Conservation (phyloP, 2,329 filamentous ascomycete genomes). For the Phialemoniopsis sp. region DNA sequence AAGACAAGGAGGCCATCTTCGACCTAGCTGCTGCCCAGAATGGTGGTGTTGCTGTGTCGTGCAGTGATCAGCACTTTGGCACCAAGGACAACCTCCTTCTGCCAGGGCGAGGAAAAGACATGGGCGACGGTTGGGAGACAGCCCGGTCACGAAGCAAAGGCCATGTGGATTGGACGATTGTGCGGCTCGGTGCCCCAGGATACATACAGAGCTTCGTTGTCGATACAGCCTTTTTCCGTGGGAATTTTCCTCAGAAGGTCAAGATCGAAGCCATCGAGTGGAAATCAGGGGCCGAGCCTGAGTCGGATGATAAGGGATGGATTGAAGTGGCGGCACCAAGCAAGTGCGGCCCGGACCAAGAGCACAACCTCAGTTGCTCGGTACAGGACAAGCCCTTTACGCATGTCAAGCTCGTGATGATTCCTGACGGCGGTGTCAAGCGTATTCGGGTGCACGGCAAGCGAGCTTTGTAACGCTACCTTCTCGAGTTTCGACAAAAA, state of each 20-base stretch:
- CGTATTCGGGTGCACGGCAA: conserved; percentile 73
- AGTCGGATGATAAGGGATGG: conserved; percentile 58
- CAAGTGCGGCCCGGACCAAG: conserved; percentile 68
- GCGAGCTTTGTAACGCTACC: conserved; percentile 33
- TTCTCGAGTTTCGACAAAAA: too few species aligned
- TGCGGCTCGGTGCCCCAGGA: conserved; percentile 65
- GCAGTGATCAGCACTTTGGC: conserved; percentile 82
- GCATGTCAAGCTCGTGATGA: conserved; percentile 86
- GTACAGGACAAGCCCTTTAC: conserved; percentile 61
- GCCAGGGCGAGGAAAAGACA: conserved; percentile 57
- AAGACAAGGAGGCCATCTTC: conserved; percentile 59
- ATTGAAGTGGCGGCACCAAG: conserved; percentile 60
- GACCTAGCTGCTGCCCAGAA: conserved; percentile 77
- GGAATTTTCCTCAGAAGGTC: conserved; percentile 78
- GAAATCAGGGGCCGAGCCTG: conserved; percentile 45
- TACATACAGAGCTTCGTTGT: conserved; percentile 64
- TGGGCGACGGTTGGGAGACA: conserved; percentile 89
- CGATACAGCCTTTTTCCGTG: conserved; percentile 79
- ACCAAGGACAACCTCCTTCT: conserved; percentile 49
- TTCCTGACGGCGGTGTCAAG: conserved; percentile 92
- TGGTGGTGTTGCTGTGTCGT: conserved; percentile 70
- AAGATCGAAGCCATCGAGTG: conserved; percentile 60
- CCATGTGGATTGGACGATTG: conserved; percentile 78
- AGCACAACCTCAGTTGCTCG: conserved; percentile 60
- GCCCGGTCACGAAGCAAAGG: conserved; percentile 66